A percentile compares a stretch with the other conserved stretches of the same genome.
These are phyloP conservation scores for Penstemon davidsonii DNA, from an alignment of 257 asterid species.

Conservation along the genomic window DNA sequence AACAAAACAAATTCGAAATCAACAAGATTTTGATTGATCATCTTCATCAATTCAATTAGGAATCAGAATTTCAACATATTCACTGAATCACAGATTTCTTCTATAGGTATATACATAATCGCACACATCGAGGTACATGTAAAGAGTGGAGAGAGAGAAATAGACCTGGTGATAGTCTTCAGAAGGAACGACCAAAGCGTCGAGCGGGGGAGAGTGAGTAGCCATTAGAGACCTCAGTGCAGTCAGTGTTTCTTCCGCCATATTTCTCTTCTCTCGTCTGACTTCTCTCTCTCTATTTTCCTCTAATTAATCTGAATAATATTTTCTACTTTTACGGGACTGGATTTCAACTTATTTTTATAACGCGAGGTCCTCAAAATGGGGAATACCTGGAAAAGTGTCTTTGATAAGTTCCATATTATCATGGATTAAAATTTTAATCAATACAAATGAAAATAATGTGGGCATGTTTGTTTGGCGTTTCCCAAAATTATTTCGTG, in stretches of 20 bases:
- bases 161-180: slow-evolving; percentile 94
- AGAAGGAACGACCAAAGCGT: slow-evolving; percentile 86
- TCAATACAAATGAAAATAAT: too few relatives aligned
- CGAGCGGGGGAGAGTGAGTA: slow-evolving; percentile 78
- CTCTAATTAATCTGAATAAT: too few relatives aligned
- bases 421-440: too few relatives aligned
- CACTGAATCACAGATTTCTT: not conserved
- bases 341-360: too few relatives aligned
- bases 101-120: not conserved
- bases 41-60: not conserved
- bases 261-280: slow-evolving; percentile 10
- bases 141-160: not conserved
- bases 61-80: not conserved
- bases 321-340: too few relatives aligned
- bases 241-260: slow-evolving; percentile 64
- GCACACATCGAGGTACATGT: not conserved
- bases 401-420: too few relatives aligned
- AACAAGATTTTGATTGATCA: not conserved
- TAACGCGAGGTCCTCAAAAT: too few relatives aligned
- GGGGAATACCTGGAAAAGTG: too few relatives aligned
- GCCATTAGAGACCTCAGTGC: slow-evolving; percentile 76
- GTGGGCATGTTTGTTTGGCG: too few relatives aligned
- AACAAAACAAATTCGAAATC: not conserved
- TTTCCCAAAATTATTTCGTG: too few relatives aligned
- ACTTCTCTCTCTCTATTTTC: too few relatives aligned